Evolutionary conservation across 106 monocot species (phyloP), one percentile per base, ranked within the genome.

Genomic region (Dendrobium chrysotoxum): DNA sequence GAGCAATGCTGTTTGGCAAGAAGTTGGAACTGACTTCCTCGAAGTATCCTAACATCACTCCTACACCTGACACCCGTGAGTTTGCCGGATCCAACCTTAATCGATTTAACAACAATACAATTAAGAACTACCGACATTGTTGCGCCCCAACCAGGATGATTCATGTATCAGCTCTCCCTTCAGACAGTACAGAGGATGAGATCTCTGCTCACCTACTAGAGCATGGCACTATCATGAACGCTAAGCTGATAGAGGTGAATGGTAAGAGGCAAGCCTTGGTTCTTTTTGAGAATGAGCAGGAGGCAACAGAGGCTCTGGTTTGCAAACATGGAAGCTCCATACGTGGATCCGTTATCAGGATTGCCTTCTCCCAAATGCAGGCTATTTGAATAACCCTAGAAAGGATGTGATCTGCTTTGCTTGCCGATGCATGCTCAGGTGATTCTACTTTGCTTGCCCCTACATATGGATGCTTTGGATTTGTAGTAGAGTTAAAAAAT

Each of bases 351-450:
- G 58, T 85, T 41, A 91, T 95, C 80, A 85, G 92, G 26, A 92
- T 92, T 75, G 92, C 95, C 65, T 95, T 95, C 83, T 95, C 95
- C 65, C 95, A 95, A 85, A 71, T 95, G 54, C 95, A 92, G 86
- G 87, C 76, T 80, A 92, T 95, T 72, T 95, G 75, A 75, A 61
- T 7, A 35, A 23, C 23, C 61, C 61, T 23, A 6, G 9, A 9
- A 44, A 44, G 9, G 44, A 44, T 35, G 35, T 35, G 35, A 35
- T 35, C 35, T 35, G 35, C 35, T 35, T 35, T 35, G 35, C n/a
- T n/a, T n/a, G n/a, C 40, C 40, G 5, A 2, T 40, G 40, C 40
- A 40, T 40, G 40, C 5, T 40, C 40, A 40, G 40, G 40, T 40
- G 40, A 40, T 40, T 40, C 40, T 40, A 40, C 5, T 40, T 40